A percentile compares a stretch with the other conserved stretches of the same genome.
Evolutionary conservation across 345 rosid species (phyloP).

Genomic region (Citrus unshiu): DNA sequence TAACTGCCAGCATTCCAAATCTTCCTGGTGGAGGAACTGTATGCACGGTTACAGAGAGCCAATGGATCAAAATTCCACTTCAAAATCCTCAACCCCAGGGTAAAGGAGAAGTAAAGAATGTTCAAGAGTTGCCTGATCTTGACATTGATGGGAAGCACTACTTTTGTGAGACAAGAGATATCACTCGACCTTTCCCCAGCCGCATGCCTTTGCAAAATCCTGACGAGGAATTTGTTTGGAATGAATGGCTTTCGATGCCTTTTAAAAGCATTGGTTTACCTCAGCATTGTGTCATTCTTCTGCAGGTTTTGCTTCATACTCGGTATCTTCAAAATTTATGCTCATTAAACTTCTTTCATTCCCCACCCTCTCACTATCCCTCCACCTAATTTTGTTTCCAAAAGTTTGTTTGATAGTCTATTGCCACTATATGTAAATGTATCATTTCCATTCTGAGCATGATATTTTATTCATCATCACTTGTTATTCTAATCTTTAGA

Average conservation of each 20-base stretch:
- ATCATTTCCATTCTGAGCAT: neutral
- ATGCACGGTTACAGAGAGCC: slow-evolving; percentile 77
- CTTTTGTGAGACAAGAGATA: slow-evolving; percentile 86
- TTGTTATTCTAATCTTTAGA: neutral
- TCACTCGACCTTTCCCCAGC: slow-evolving; percentile 92
- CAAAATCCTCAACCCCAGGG: slow-evolving; percentile 80
- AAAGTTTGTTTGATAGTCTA: neutral
- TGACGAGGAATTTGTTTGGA: slow-evolving; percentile 97
- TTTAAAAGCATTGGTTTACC: slow-evolving; percentile 68
- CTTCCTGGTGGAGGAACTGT: slow-evolving; percentile 96
- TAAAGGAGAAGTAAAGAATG: slow-evolving; percentile 81
- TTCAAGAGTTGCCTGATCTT: slow-evolving; percentile 84
- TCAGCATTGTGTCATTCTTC: slow-evolving; percentile 71
- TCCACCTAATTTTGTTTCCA: neutral
- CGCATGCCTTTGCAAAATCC: slow-evolving; percentile 61
- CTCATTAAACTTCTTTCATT: slow-evolving; percentile 17
- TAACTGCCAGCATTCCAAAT: slow-evolving; percentile 61
- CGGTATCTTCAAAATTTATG: slow-evolving; percentile 24
- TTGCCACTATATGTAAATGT: neutral
- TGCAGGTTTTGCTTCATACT: slow-evolving; percentile 71
- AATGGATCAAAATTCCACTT: slow-evolving; percentile 82
- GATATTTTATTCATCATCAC: neutral
- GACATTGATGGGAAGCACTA: slow-evolving; percentile 95
- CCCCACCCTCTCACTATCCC: neutral
- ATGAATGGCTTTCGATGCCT: slow-evolving; percentile 73